A percentile compares a stretch with the other conserved stretches of the same genome.
Evolutionary conservation across 2,329 filamentous ascomycete genomes (phyloP).

Genomic region (Calonectria ilicicola): DNA sequence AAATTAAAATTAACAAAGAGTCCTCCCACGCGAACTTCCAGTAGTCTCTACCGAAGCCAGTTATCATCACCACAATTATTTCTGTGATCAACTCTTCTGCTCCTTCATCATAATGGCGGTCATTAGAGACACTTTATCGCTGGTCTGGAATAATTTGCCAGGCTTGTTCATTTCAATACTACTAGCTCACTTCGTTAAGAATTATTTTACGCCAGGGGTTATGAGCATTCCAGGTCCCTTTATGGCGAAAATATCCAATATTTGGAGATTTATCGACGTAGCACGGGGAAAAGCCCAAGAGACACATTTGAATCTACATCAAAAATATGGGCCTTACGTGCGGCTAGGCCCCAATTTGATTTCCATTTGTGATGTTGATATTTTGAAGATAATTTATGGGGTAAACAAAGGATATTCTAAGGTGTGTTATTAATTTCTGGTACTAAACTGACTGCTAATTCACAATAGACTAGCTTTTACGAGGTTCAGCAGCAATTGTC

Average conservation of each 20-base stretch:
- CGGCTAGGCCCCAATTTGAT: not conserved
- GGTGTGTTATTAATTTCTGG: not conserved
- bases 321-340: not conserved
- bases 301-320: not conserved
- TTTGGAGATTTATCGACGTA: conserved; percentile 5
- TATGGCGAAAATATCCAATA: not conserved
- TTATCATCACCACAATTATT: not conserved
- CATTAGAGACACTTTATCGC: not conserved
- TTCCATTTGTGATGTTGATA: not conserved
- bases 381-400: not conserved
- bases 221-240: not conserved
- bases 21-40: no score
- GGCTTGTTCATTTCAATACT: not conserved
- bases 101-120: not conserved
- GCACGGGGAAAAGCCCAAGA: not conserved
- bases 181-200: not conserved
- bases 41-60: no score
- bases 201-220: not conserved
- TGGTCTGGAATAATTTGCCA: not conserved
- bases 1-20: no score
- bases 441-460: not conserved
- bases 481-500: conserved; percentile 8
- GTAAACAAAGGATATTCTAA: not conserved
- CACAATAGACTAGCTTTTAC: not conserved
- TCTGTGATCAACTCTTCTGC: no score